phyloP scores from a whole-genome alignment of 2,329 filamentous ascomycete genomes.

The Pezicula neosporulosa region DNA sequence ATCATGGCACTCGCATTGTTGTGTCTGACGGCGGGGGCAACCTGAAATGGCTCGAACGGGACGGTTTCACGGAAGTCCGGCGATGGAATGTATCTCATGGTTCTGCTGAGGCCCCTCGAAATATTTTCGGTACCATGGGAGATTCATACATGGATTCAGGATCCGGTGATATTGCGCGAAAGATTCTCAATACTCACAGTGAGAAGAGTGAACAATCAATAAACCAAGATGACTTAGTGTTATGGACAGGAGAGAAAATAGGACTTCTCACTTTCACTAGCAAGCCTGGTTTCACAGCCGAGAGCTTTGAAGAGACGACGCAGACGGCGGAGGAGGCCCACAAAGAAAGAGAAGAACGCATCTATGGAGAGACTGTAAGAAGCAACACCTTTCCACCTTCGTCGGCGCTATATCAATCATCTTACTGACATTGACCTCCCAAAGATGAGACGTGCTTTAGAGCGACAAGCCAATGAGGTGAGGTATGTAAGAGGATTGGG shows the following conservation, averaged over 20 bases:
- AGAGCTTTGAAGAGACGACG: conserved; percentile 45
- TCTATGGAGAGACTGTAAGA: conserved; percentile 52
- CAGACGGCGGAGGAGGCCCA: conserved; percentile 41
- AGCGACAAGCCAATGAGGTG: conserved; percentile 75
- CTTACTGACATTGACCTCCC: neutral
- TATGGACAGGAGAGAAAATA: conserved; percentile 86
- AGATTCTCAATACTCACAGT: conserved; percentile 57
- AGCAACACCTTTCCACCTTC: neutral
- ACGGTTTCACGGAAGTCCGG: conserved; percentile 63
- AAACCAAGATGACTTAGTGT: conserved; percentile 66
- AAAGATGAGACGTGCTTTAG: conserved; percentile 68
- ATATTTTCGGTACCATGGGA: conserved; percentile 47
- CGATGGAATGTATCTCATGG: conserved; percentile 53
- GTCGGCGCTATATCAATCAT: neutral
- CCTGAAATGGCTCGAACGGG: conserved; percentile 87
- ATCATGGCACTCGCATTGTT: conserved; percentile 78
- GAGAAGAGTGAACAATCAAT: conserved; percentile 28
- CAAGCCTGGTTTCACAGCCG: conserved; percentile 42
- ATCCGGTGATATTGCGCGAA: conserved; percentile 73
- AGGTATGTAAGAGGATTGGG: conserved; percentile 69
- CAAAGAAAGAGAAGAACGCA: conserved; percentile 51
- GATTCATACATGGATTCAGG: conserved; percentile 34
- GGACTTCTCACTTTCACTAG: conserved; percentile 67
- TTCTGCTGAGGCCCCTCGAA: conserved; percentile 41
- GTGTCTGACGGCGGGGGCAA: conserved; percentile 81